These are phyloP conservation scores for Houttuynia cordata DNA, from an alignment of 164 flowering plant species.

Conservation along the genomic window DNA sequence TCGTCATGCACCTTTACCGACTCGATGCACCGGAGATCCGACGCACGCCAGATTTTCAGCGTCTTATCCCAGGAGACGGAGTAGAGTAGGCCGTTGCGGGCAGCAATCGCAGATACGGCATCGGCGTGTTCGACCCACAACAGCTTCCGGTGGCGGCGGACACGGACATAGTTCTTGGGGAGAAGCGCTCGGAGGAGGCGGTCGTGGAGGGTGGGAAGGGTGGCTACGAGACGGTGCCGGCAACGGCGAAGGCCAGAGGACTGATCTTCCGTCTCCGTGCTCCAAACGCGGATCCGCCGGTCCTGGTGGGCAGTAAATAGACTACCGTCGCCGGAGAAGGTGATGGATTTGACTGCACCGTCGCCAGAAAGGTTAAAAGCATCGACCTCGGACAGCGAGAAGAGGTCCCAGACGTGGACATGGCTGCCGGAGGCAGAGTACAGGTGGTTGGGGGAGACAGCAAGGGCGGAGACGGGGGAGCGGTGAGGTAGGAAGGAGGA, in stretches of 20 bases:
- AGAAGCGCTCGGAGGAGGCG: conserved; percentile 36
- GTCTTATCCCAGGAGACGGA: conserved; percentile 81
- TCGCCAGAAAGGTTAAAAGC: conserved; percentile 32
- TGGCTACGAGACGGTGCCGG: conserved; percentile 23
- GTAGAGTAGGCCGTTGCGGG: conserved; percentile 24
- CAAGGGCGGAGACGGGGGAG: conserved; percentile 33
- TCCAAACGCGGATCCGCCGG: conserved; percentile 65
- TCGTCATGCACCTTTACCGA: conserved; percentile 69
- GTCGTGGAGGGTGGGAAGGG: conserved; percentile 64
- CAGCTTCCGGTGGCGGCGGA: conserved; percentile 57
- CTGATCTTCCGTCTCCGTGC: not conserved
- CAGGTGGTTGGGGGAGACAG: conserved; percentile 32
- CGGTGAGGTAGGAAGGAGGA: conserved; percentile 19
- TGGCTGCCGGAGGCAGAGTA: conserved; percentile 44
- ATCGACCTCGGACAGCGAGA: conserved; percentile 21
- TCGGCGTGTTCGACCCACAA: conserved; percentile 82
- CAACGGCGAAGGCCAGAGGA: conserved; percentile 4
- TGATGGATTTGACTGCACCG: conserved; percentile 52
- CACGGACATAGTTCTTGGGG: conserved; percentile 52
- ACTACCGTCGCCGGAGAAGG: conserved; percentile 33
- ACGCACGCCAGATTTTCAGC: conserved; percentile 55
- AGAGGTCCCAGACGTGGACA: conserved; percentile 50
- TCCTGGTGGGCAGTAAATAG: conserved; percentile 78
- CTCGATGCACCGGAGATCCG: conserved; percentile 47
- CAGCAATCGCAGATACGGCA: conserved; percentile 62